Percentiles rank a stretch among this genome's conserved stretches.
These are phyloP conservation scores for Sonneratia alba DNA, from an alignment of 345 rosid species.

Conservation along the genomic window DNA sequence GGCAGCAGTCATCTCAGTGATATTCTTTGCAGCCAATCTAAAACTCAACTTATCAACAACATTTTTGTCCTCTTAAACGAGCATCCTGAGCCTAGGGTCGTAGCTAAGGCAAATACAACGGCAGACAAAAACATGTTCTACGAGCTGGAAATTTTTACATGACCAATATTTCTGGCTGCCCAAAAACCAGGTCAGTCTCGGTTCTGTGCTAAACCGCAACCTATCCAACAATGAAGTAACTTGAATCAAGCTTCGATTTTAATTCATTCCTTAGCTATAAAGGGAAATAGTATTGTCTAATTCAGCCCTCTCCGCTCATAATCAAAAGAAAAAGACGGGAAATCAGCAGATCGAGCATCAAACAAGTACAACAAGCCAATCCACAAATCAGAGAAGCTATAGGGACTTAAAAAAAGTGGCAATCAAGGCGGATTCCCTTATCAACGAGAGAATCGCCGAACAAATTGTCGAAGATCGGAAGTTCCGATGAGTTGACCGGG, in stretches of 20 bases:
- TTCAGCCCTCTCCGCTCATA: neutral
- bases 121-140: neutral
- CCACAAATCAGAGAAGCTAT: neutral
- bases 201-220: neutral
- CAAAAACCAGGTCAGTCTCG: neutral
- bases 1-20: neutral
- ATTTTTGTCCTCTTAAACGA: neutral
- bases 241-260: neutral
- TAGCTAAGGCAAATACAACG: neutral
- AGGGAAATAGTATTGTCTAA: neutral
- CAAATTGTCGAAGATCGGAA: neutral
- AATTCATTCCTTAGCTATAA: neutral
- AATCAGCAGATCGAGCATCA: conserved; percentile 9
- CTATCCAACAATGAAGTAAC: neutral
- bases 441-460: neutral
- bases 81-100: neutral
- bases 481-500: neutral
- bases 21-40: neutral
- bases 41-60: neutral
- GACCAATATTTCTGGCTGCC: neutral
- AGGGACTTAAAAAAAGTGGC: neutral
- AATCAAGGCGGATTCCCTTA: neutral
- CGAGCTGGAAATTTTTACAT: neutral
- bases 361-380: neutral
- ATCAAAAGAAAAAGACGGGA: neutral